Conservation (phyloP, 768 basidiomycete species). For the Termitomyces titanicus region DNA sequence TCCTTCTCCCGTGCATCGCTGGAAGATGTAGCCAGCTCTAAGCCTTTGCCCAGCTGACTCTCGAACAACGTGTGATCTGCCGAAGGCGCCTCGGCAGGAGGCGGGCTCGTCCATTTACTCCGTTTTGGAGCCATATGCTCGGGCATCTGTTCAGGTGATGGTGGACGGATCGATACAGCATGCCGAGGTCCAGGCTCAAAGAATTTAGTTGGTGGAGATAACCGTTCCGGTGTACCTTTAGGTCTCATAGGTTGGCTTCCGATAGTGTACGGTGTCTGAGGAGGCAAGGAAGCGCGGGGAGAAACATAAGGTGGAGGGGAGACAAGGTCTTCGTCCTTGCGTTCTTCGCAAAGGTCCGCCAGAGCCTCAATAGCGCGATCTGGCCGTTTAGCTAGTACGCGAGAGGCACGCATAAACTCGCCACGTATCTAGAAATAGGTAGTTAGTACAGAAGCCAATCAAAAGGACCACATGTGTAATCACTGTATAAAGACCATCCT, state of each 20-base stretch:
- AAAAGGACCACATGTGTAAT: slow-evolving; percentile 20
- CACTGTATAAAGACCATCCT: slow-evolving; percentile 93
- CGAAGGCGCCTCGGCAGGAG: slow-evolving; percentile 70
- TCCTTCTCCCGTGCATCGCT: slow-evolving; percentile 56
- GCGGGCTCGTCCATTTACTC: slow-evolving; percentile 82
- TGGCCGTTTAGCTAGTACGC: slow-evolving; percentile 77
- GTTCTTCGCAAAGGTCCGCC: slow-evolving; percentile 89
- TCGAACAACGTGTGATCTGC: slow-evolving; percentile 67
- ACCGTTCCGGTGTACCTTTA: slow-evolving; percentile 40
- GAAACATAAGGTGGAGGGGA: slow-evolving; percentile 43
- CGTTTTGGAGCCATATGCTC: slow-evolving; percentile 84
- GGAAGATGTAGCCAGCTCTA: slow-evolving; percentile 67
- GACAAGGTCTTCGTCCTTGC: slow-evolving; percentile 62
- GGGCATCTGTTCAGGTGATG: slow-evolving; percentile 75
- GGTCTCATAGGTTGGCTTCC: slow-evolving; percentile 58
- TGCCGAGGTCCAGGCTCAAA: slow-evolving; percentile 38
- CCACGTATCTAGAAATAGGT: slow-evolving; percentile 74
- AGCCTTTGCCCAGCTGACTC: slow-evolving; percentile 57
- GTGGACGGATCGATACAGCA: slow-evolving; percentile 36
- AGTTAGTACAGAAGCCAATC: slow-evolving; percentile 7
- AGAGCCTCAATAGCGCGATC: slow-evolving; percentile 80
- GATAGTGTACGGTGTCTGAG: slow-evolving; percentile 69
- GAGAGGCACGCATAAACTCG: slow-evolving; percentile 94
- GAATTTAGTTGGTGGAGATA: slow-evolving; percentile 53
- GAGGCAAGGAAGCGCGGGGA: slow-evolving; percentile 48